These are phyloP conservation scores for Adenanthera pavonina DNA, from an alignment of 306 rosid genomes.

Conservation along the genomic window DNA sequence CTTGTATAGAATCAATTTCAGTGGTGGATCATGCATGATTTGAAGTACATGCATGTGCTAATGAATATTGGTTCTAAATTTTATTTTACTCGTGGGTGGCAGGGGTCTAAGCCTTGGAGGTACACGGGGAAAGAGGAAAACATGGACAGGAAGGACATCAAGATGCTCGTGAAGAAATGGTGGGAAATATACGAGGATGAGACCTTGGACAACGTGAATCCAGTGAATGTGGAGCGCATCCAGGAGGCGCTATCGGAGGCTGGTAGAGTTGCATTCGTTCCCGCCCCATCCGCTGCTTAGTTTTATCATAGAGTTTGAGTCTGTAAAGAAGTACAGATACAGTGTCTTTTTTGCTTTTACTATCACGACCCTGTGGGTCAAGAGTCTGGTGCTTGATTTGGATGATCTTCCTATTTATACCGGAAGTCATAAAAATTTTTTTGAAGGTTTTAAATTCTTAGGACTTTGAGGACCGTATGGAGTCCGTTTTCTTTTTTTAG, in stretches of 20 bases:
- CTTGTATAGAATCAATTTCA: background rate
- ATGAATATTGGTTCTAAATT: too few species aligned
- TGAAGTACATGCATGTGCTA: background rate
- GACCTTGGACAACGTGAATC: constrained; percentile 52
- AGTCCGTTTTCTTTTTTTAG: background rate
- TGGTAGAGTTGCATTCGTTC: constrained; percentile 21
- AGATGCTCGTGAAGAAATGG: constrained; percentile 77
- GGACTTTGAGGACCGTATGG: background rate
- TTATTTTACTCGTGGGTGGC: background rate
- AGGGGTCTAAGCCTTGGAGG: constrained; percentile 98
- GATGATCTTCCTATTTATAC: background rate
- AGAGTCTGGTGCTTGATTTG: background rate
- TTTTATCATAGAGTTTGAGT: background rate
- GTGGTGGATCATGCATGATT: background rate
- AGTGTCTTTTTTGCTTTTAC: background rate
- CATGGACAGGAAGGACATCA: constrained; percentile 83
- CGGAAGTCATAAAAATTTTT: background rate
- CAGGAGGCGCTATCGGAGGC: constrained; percentile 39
- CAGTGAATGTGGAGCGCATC: constrained; percentile 11
- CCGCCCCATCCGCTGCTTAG: constrained; percentile 67
- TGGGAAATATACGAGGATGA: constrained; percentile 79
- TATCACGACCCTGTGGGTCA: background rate
- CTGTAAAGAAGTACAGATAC: background rate
- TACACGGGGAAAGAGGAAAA: constrained; percentile 74
- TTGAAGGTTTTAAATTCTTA: background rate